Evolutionary conservation across 1,284 basidiomycete genomes (phyloP), one percentile per base, ranked within the genome.

Genomic region (Apiotrichum akiyoshidainum): DNA sequence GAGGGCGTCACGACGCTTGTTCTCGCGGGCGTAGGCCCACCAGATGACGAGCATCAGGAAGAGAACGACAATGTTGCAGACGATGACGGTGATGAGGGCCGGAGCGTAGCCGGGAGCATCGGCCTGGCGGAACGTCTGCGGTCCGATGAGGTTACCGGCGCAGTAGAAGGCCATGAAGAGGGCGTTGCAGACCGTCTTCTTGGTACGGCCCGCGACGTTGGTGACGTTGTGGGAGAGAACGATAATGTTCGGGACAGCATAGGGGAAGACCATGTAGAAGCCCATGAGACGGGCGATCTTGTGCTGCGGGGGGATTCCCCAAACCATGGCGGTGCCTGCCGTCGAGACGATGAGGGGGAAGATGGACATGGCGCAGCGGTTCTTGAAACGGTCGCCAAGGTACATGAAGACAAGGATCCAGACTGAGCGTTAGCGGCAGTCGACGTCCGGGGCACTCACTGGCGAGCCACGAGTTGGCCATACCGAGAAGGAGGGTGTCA

Each of bases 181-280:
- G 35, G 53, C 66, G 13, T 57, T 48, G 8, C 44, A 56, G 10
- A 57, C 55, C 1, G 58, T 60, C 50, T 65, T 67, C 54, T 67
- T 67, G 7, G 66, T 67, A 16, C 66, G 60, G n/a, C 66, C 66
- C 8, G 57, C 46, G 33, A 48, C 64, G 21, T 54, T 55, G 21
- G 59, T 21, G 22, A 33, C 5, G 44, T 50, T 34, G 26, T 54
- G 46, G 2, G 46, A 48, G 8, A 48, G 31, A 6, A 9, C 31
- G 11, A 34, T 16, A 10, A 35, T 35, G n/a, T 35, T 35, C 5
- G 33, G 17, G 8, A 48, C 34, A 13, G 46, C 46, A 26, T 42
- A 52, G 21, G 40, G 26, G 40, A 52, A 19, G 9, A 19, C 16
- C 26, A 52, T 17, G 50, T 52, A 52, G 40, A 17, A 52, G 17